Conservation (phyloP, 208 protist species). For the Trypanosoma mega region DNA sequence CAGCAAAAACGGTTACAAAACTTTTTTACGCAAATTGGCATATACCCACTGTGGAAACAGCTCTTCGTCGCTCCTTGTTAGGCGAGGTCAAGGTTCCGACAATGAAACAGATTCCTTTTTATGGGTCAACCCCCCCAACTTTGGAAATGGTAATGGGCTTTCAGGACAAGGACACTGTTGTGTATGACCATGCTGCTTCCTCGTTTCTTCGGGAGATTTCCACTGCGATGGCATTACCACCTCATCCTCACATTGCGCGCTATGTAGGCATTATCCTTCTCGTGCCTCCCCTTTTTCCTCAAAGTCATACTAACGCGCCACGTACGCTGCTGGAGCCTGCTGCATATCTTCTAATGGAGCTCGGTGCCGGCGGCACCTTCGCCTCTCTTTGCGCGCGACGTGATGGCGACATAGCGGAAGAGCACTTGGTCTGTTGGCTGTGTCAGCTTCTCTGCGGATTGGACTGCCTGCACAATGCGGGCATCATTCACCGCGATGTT, state of each 20-base stretch:
- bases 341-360: constrained; percentile 25
- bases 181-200: neutral
- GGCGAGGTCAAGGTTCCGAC: too few relatives aligned
- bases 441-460: constrained; percentile 26
- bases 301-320: neutral
- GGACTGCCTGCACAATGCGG: constrained; percentile 31
- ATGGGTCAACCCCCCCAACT: too few relatives aligned
- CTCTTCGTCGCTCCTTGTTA: too few relatives aligned
- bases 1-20: constrained; percentile 22
- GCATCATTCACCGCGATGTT: constrained; percentile 39
- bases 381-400: constrained; percentile 6
- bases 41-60: too few relatives aligned
- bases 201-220: constrained; percentile 14
- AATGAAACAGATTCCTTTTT: too few relatives aligned
- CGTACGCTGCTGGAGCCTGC: neutral
- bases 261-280: constrained; percentile 22
- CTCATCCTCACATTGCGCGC: constrained; percentile 23
- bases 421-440: constrained; percentile 29
- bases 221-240: constrained; percentile 9
- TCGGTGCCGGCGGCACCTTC: constrained; percentile 26
- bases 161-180: too few relatives aligned
- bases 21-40: too few relatives aligned
- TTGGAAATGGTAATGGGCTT: too few relatives aligned
- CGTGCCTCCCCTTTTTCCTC: neutral
- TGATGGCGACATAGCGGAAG: constrained; percentile 6